Evolutionary conservation across 73 alveolate genomes (phyloP).

Genomic region (Stentor roeselii): DNA sequence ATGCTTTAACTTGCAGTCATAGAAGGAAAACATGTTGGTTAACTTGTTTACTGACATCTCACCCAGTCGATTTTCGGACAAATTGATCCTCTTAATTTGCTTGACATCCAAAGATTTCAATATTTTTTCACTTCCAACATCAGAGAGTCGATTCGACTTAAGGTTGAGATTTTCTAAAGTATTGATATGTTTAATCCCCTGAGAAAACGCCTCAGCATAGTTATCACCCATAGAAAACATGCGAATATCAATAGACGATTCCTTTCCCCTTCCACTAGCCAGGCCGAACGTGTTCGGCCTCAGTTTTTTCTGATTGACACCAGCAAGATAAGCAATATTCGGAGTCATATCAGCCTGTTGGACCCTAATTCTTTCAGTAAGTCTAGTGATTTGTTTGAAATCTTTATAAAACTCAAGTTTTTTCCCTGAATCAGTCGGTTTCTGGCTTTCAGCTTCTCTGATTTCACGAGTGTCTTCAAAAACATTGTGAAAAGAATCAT

Average conservation of each 20-base stretch:
- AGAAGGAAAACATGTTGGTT: background rate
- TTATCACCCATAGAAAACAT: slow-evolving; percentile 23
- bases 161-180: slow-evolving; percentile 7
- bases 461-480: background rate
- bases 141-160: slow-evolving; percentile 17
- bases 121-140: background rate
- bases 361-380: background rate
- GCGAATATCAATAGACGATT: background rate
- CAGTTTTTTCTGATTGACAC: background rate
- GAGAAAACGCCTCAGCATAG: slow-evolving; percentile 25
- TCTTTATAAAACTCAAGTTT: background rate
- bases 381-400: background rate
- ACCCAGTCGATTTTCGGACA: background rate
- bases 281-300: slow-evolving; percentile 2
- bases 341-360: slow-evolving; percentile 6
- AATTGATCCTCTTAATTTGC: background rate
- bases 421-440: background rate
- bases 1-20: background rate
- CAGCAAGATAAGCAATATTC: background rate
- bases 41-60: background rate
- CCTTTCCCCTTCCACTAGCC: background rate
- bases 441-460: too few species aligned
- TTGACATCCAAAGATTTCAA: background rate
- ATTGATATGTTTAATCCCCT: background rate
- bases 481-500: background rate